phyloP scores from a whole-genome alignment of 306 rosid species.

The Bauhinia variegata region DNA sequence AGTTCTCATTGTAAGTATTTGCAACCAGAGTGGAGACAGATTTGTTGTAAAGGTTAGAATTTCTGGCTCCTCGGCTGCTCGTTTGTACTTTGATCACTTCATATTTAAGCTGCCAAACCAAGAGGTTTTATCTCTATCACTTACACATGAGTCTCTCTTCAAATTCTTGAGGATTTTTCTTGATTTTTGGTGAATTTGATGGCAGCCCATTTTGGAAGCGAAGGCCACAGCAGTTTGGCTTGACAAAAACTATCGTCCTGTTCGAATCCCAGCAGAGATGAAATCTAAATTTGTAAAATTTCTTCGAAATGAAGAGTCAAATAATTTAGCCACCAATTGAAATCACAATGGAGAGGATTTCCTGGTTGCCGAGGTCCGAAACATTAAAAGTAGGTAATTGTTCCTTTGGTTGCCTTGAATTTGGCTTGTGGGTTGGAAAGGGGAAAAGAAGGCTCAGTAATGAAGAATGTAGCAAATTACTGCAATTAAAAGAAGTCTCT shows the following conservation, averaged over 20 bases:
- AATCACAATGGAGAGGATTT: background rate
- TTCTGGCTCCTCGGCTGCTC: conserved; percentile 73
- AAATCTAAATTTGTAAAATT: conserved; percentile 61
- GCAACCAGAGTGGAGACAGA: conserved; percentile 71
- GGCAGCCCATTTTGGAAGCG: conserved; percentile 83
- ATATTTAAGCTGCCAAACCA: conserved; percentile 77
- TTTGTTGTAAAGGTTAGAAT: conserved; percentile 70
- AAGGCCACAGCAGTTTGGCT: conserved; percentile 86
- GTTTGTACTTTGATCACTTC: conserved; percentile 67
- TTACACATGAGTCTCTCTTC: background rate
- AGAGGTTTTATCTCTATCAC: conserved; percentile 58
- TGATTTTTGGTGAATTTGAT: conserved; percentile 34
- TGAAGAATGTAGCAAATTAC: background rate
- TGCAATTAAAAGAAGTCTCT: background rate
- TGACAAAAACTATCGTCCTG: conserved; percentile 71
- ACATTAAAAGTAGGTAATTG: conserved; percentile 23
- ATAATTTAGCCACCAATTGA: conserved; percentile 31
- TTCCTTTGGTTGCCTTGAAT: conserved; percentile 17
- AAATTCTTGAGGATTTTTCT: conserved; percentile 13
- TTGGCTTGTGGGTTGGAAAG: conserved; percentile 1
- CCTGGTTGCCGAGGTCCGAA: conserved; percentile 14
- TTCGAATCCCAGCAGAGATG: conserved; percentile 72
- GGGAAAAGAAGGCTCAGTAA: conserved; percentile 4
- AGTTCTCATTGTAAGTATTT: conserved; percentile 35
- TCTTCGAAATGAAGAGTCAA: conserved; percentile 50